Evolutionary conservation across 106 monocot species (phyloP), one percentile per base, ranked within the genome.

Genomic region (Posidonia australis): DNA sequence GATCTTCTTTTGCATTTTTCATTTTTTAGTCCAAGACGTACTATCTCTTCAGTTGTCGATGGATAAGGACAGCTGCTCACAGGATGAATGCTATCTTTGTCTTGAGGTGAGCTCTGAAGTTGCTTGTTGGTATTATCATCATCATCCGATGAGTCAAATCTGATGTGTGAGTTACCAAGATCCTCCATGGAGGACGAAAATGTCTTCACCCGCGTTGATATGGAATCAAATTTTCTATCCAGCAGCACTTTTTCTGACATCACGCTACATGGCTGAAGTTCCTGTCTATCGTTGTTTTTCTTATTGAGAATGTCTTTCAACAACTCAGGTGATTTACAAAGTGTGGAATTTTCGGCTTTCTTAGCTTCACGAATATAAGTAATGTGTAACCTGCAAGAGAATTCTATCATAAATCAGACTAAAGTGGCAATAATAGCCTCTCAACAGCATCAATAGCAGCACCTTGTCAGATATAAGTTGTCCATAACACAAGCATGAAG

Each of bases 61-160:
- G 96, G 90, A 74, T 96, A 96, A 46, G 96, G 96, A 75, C 90
- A 96, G 52, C 75, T 92, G 61, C 76, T 82, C 13, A 79, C 71
- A 81, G 36, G 76, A 36, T 44, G 74, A 61, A 12, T 58, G 17
- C 29, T 76, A 51, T 31, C 26, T 30, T 77, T 81, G 24, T 44
- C 46, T 58, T 62, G 19, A 64, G 59, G 62, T 49, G 75, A 53
- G 51, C 16, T 60, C 19, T 72, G 74, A 61, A 31, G 28, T 29
- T 63, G 59, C 48, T 6, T 23, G 20, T 28, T 47, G 11, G 31
- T 32, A 36, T 61, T 63, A 29, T 73, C 68, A 27, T 64, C 73
- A 52, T 70, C 63, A 58, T 43, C 63, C 1, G 84, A 78, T 12
- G 80, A 76, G 77, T 67, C 49, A 71, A 87, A 87, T 32, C 53